Evolutionary conservation across 768 basidiomycete genomes (phyloP), one percentile per base, ranked within the genome.

Genomic region (Kwoniella sp.): DNA sequence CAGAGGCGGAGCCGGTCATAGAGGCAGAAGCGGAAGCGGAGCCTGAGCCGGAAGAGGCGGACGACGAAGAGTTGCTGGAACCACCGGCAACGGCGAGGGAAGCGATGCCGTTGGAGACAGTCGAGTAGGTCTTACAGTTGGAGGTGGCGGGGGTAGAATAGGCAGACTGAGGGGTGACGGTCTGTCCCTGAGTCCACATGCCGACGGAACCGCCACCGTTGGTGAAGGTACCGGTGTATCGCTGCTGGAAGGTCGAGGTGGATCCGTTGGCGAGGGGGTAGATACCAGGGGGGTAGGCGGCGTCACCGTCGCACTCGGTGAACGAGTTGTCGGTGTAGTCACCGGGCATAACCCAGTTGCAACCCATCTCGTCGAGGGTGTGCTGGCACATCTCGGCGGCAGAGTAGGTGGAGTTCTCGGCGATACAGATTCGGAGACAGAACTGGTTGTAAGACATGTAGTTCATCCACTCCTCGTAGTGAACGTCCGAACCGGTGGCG

Each of bases 391-490:
- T 59, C 15, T 59, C 36, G 26, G 77, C 76, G 29, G 78, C 73
- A 26, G 71, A 62, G 62, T 67, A 67, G 42, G 67, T 71, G 15
- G 62, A 40, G 78, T 80, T 37, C 69, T 60, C 54, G 64, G 75
- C 57, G 80, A 81, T 75, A 46, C 70, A 72, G 50, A 77, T 74
- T 39, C 79, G 70, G 65, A 79, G 65, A 69, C 79, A 80, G 73
- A 76, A 80, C 56, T 77, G 69, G 53, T 65, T 68, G 64, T 72
- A 73, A 7, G 75, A 73, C 70, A 78, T 76, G 72, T 77, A 79
- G 66, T 71, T 72, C 67, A 77, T 77, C 77, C 77, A 79, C 62
- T 78, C 77, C 60, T 79, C 73, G 67, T 77, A 78, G 36, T 51
- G 48, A 31, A 76, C 73, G 50, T 76, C 75, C 26, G 32, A 31